These are phyloP conservation scores for Tardiomyces digboiensis DNA, from an alignment of 1,139 yeast genomes.

Conservation along the genomic window DNA sequence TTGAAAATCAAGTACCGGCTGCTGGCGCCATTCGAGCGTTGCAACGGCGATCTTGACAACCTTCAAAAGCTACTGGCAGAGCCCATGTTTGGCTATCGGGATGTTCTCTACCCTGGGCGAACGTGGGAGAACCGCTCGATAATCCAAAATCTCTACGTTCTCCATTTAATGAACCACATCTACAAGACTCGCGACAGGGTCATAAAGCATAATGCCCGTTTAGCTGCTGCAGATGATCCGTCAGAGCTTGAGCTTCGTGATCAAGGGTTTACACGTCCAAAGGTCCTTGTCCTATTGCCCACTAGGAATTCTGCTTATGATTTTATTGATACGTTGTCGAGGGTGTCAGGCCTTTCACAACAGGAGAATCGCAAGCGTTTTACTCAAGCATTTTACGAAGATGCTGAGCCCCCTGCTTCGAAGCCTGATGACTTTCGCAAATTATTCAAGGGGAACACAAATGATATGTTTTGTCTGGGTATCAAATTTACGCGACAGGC, in stretches of 20 bases:
- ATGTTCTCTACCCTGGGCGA: conserved; percentile 55
- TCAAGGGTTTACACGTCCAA: conserved; percentile 95
- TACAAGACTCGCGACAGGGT: conserved; percentile 79
- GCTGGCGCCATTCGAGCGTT: conserved; percentile 15
- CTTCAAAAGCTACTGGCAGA: conserved; percentile 39
- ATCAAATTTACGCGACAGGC: conserved; percentile 84
- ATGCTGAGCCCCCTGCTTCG: conserved; percentile 37
- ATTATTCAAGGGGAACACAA: conserved; percentile 79
- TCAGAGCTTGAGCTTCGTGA: conserved; percentile 59
- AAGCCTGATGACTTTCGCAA: conserved; percentile 82
- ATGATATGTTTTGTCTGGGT: conserved; percentile 88
- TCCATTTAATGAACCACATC: conserved; percentile 77
- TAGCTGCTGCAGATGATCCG: conserved; percentile 28
- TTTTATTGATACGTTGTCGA: conserved; percentile 53
- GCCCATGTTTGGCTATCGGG: conserved; percentile 66
- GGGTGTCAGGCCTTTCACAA: conserved; percentile 58
- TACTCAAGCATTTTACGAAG: conserved; percentile 53
- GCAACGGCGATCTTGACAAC: conserved; percentile 24
- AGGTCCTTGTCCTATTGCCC: conserved; percentile 73
- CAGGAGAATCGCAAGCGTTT: conserved; percentile 77
- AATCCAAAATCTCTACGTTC: conserved; percentile 52
- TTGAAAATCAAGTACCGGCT: conserved; percentile 22
- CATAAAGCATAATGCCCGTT: conserved; percentile 41
- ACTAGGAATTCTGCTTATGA: conserved; percentile 73
- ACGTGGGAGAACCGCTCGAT: conserved; percentile 33